phyloP scores from a whole-genome alignment of 2,329 filamentous ascomycete species.

The Diaporthe ampelina region DNA sequence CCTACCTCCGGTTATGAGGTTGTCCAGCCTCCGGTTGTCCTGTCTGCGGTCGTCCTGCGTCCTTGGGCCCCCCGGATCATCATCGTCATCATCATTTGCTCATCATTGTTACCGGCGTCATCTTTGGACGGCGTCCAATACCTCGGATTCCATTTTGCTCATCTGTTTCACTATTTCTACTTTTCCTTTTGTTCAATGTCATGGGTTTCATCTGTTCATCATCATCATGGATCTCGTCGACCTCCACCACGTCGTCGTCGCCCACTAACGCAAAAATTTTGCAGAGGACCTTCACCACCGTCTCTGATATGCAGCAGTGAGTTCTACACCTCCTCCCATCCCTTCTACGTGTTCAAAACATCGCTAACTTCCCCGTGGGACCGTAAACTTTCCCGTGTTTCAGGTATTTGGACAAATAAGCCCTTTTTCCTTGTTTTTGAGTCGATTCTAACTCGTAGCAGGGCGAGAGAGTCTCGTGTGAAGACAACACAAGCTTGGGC shows the following conservation, averaged over 20 bases:
- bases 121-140: neutral
- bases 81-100: neutral
- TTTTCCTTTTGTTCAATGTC: neutral
- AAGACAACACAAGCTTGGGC: conserved; percentile 97
- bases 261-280: neutral
- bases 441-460: neutral
- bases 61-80: no score
- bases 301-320: no score
- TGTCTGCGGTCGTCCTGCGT: no score
- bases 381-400: neutral
- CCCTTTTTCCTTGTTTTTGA: no score
- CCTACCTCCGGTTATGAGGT: no score
- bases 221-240: neutral
- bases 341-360: no score
- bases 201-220: neutral
- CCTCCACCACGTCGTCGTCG: neutral
- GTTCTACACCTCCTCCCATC: no score
- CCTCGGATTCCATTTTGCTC: neutral
- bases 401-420: no score
- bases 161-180: neutral
- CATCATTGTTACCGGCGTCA: neutral
- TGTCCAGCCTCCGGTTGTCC: no score
- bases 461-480: conserved; percentile 85
- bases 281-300: neutral
- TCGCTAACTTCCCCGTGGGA: no score